Conservation (phyloP, 495 filamentous ascomycete species). For the Tuber melanosporum region DNA sequence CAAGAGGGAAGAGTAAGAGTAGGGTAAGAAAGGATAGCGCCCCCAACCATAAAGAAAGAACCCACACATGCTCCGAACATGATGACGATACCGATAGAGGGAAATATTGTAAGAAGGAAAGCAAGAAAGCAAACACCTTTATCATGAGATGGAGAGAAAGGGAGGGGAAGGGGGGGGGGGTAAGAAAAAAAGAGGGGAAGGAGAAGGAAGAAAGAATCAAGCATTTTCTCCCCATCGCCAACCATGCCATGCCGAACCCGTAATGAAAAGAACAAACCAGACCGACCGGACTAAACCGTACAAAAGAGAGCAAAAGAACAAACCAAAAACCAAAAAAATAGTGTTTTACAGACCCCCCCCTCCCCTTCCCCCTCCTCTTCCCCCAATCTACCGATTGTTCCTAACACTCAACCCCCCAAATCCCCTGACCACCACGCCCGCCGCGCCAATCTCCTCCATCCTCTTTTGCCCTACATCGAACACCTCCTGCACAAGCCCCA, state of each 20-base stretch:
- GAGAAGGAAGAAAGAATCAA: background rate
- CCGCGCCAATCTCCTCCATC: slow-evolving; percentile 31
- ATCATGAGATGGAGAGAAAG: background rate
- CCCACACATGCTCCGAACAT: slow-evolving; percentile 2
- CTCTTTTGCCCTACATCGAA: slow-evolving; percentile 30
- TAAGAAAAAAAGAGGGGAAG: background rate
- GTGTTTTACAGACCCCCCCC: background rate
- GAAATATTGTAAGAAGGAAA: background rate
- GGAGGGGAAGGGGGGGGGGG: background rate
- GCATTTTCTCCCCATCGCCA: background rate
- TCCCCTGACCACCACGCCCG: slow-evolving; percentile 18
- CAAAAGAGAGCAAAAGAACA: slow-evolving; percentile 3
- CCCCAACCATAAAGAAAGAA: background rate
- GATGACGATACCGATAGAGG: background rate
- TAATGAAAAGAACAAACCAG: background rate
- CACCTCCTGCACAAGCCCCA: slow-evolving; percentile 30
- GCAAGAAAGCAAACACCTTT: background rate
- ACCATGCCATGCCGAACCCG: slow-evolving; percentile 8
- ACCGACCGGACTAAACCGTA: slow-evolving; percentile 6
- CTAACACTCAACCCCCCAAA: slow-evolving; percentile 10
- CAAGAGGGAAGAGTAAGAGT: background rate
- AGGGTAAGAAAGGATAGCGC: background rate
- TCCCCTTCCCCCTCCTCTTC: background rate
- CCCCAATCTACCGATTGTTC: background rate
- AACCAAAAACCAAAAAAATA: background rate